A percentile compares a stretch with the other conserved stretches of the same genome.
Evolutionary conservation across 2,329 filamentous ascomycete species (phyloP).

Genomic region (Phyllosticta citriasiana): DNA sequence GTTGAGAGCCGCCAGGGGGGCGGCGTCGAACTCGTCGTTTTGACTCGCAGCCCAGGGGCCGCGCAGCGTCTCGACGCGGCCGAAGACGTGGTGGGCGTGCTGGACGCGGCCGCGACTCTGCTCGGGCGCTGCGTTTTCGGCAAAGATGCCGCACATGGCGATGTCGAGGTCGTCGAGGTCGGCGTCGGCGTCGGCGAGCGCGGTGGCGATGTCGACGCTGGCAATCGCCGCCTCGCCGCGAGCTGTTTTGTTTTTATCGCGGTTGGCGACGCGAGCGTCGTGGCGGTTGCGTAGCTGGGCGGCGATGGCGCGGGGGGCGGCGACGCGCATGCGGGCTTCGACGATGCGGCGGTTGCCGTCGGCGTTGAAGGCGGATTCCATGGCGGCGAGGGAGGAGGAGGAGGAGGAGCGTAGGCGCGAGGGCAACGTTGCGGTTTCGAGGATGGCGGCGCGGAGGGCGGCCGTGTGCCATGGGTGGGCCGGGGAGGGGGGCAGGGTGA

Average conservation of each 20-base stretch:
- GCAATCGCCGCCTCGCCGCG: background rate
- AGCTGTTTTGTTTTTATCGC: background rate
- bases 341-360: constrained; percentile 74
- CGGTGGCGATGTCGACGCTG: constrained; percentile 15
- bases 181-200: constrained; percentile 20
- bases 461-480: constrained; percentile 70
- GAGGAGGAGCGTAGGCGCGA: constrained; percentile 51
- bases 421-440: constrained; percentile 72
- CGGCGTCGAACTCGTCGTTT: constrained; percentile 12
- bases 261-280: constrained; percentile 19
- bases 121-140: background rate
- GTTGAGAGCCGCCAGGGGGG: constrained; percentile 16
- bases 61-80: constrained; percentile 28
- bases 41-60: constrained; percentile 25
- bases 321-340: constrained; percentile 58
- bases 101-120: background rate
- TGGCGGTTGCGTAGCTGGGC: constrained; percentile 16
- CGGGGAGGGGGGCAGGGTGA: constrained; percentile 44
- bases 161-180: constrained; percentile 9
- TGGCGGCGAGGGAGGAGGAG: constrained; percentile 47
- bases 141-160: background rate
- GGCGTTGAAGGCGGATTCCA: constrained; percentile 59
- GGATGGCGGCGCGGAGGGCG: constrained; percentile 61
- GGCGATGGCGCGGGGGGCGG: constrained; percentile 25
- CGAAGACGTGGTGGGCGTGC: constrained; percentile 29